phyloP scores from a whole-genome alignment of 371 early-diverging fungal species.

The Parasitella parasitica region DNA sequence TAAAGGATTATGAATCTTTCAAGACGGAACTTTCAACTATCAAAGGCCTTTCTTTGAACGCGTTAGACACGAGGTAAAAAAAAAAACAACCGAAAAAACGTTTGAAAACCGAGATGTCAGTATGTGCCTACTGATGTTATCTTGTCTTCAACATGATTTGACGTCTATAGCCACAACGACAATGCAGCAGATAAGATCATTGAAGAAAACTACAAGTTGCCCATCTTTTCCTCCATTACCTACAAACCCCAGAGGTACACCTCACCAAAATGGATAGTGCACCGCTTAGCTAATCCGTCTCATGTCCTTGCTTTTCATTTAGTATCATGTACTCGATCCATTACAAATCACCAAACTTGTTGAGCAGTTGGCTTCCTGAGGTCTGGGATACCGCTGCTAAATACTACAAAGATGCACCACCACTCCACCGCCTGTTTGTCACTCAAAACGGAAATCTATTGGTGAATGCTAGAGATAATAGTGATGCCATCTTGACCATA shows the following conservation, averaged over 20 bases:
- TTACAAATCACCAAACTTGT: not conserved
- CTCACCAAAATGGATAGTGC: not conserved
- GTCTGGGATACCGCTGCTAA: not conserved
- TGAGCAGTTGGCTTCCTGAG: not conserved
- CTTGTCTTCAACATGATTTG: not conserved
- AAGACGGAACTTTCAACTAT: not conserved
- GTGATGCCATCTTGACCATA: slow-evolving; percentile 21
- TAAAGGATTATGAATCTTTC: not conserved
- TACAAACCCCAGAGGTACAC: slow-evolving; percentile 10
- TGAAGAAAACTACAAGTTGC: slow-evolving; percentile 9
- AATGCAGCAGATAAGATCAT: not conserved
- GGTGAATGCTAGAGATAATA: slow-evolving; percentile 21
- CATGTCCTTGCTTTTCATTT: not conserved
- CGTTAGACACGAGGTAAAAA: not conserved
- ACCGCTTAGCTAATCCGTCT: not conserved
- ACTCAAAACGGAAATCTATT: slow-evolving; percentile 28
- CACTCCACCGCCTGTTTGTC: slow-evolving; percentile 32
- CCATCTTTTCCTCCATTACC: slow-evolving; percentile 14
- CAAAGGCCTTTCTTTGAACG: not conserved
- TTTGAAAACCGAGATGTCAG: not conserved
- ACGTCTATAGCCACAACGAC: not conserved
- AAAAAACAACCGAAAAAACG: too few relatives aligned
- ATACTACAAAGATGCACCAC: not conserved
- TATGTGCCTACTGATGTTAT: not conserved
- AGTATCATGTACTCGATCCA: slow-evolving; percentile 12